Base-by-base conservation (phyloP, 345 rosid genomes). In the Populus nigra region DNA sequence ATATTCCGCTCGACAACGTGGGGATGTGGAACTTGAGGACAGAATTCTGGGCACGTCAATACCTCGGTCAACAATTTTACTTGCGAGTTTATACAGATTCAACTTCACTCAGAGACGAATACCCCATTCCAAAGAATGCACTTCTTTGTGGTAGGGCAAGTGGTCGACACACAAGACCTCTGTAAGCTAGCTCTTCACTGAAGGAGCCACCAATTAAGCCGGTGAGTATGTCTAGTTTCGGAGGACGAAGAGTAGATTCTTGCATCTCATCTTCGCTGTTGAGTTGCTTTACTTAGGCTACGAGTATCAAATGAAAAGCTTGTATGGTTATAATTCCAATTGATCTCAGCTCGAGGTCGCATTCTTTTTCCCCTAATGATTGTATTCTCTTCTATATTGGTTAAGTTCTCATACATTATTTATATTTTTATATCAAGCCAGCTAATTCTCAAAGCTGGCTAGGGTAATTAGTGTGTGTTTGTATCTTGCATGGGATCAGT, bases 11-110 rank as follows among this genome's bases (percentile, higher is more conserved):
- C 17, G 98, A 93, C 82, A 96, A 93, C 68, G 96, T 90, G 31
- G 99, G 99, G 22, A 92, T 93, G 97, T 96, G 99, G 99, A 93
- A 96, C 85, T 38, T 96, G 79, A 90, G 99, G 69, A 79, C 89
- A 5, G 93, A 96, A 81, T 88, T 80, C 15, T 96, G 98, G 99
- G 95, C 97, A 0, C 83, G 99, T 38, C 99, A 93, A 62, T 96
- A 96, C 80, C 88, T 96, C 0, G 99, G 98, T 8, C 98, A 93
- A 72, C 99, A 93, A 27, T 88, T 96, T 50, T 93, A 96, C 65
- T 45, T 96, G 74, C 73, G 97, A 73, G 99, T 96, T 13, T 85
- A 80, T 33, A 76, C 98, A 2, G 74, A 90, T 1, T 84, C 81
- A 41, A 71, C 76, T 18, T 93, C 98, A 17, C 63, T 86, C 11